A percentile compares a stretch with the other conserved stretches of the same genome.
Conservation (phyloP, 768 basidiomycete species). For the Leccinellum luteum region DNA sequence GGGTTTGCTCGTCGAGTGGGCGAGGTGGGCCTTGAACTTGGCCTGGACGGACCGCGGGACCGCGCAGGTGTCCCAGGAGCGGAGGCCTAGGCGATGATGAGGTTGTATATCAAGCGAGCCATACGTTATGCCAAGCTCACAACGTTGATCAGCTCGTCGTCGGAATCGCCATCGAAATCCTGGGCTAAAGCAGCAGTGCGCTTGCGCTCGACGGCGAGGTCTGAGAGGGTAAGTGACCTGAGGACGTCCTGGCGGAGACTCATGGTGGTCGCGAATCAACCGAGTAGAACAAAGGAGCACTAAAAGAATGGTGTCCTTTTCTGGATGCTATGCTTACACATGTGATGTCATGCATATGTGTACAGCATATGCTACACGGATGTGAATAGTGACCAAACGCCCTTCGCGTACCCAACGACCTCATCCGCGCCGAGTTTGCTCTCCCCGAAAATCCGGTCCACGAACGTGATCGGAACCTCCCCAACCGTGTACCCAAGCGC, state of each 20-base stretch:
- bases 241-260: slow-evolving; percentile 68
- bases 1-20: slow-evolving; percentile 19
- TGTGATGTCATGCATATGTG: neutral
- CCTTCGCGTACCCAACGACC: slow-evolving; percentile 82
- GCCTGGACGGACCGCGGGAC: slow-evolving; percentile 53
- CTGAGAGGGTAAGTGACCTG: slow-evolving; percentile 47
- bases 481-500: slow-evolving; percentile 83
- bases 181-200: slow-evolving; percentile 1
- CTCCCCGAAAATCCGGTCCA: slow-evolving; percentile 91
- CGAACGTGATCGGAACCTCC: slow-evolving; percentile 92
- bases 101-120: slow-evolving; percentile 4
- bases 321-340: slow-evolving; percentile 22
- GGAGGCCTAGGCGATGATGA: slow-evolving; percentile 48
- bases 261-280: slow-evolving; percentile 44
- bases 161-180: slow-evolving; percentile 48
- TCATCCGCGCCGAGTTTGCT: slow-evolving; percentile 90
- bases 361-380: slow-evolving; percentile 47
- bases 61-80: slow-evolving; percentile 64
- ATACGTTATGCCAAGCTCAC: slow-evolving; percentile 40
- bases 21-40: slow-evolving; percentile 46
- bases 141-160: slow-evolving; percentile 69
- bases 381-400: slow-evolving; percentile 78
- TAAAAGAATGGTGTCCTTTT: slow-evolving; percentile 7
- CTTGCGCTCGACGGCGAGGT: slow-evolving; percentile 29
- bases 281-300: neutral